Evolutionary conservation across 345 rosid genomes (phyloP).

Genomic region (Eucalyptus lansdowneana): DNA sequence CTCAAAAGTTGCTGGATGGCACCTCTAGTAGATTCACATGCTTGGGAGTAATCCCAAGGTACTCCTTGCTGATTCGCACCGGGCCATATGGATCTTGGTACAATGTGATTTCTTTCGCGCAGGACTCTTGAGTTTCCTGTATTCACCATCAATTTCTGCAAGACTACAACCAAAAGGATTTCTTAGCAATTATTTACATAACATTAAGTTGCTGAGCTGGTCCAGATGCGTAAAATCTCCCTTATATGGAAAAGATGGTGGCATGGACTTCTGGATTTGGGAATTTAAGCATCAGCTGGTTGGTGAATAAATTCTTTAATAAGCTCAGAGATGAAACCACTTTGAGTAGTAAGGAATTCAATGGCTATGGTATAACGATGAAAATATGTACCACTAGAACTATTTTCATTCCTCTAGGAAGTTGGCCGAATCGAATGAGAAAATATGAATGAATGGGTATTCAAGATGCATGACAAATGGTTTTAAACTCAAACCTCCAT

Average conservation of each 20-base stretch:
- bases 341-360: too few relatives aligned
- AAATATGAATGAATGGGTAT: too few relatives aligned
- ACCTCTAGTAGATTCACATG: background rate
- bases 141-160: background rate
- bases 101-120: background rate
- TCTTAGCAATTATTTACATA: background rate
- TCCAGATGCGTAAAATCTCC: background rate
- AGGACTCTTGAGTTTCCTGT: background rate
- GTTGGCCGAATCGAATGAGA: too few relatives aligned
- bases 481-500: too few relatives aligned
- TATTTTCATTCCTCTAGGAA: too few relatives aligned
- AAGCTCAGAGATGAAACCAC: too few relatives aligned
- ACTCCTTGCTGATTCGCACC: background rate
- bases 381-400: too few relatives aligned
- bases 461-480: too few relatives aligned
- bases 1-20: background rate
- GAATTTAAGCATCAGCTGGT: too few relatives aligned
- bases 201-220: background rate
- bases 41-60: background rate
- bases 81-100: background rate
- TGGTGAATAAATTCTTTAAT: too few relatives aligned
- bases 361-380: too few relatives aligned
- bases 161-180: background rate
- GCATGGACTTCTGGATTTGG: background rate
- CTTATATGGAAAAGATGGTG: background rate